phyloP scores from a whole-genome alignment of 2,329 filamentous ascomycete species.

The Cylindrodendrum hubeiense region DNA sequence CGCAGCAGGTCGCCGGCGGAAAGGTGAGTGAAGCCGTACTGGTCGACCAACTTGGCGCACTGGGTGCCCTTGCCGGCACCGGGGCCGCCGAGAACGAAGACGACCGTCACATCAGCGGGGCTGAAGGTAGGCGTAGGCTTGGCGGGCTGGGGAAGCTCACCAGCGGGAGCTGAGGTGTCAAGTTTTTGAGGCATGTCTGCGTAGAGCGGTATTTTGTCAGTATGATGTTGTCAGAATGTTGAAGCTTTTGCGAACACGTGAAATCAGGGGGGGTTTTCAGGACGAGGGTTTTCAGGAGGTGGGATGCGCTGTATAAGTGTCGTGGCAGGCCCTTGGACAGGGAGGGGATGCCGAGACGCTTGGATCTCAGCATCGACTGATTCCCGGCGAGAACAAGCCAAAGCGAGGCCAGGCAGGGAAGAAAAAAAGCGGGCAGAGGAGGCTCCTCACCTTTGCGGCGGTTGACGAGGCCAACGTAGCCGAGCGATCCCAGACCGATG shows the following conservation, averaged over 20 bases:
- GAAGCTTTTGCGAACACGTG: constrained; percentile 2
- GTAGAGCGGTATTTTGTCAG: constrained; percentile 10
- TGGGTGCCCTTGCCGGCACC: constrained; percentile 98
- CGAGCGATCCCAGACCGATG: constrained; percentile 60
- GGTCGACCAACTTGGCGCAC: constrained; percentile 86
- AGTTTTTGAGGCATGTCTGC: constrained; percentile 29
- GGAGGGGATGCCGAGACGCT: constrained; percentile 22
- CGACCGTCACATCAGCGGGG: constrained; percentile 82
- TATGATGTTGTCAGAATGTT: too few relatives aligned
- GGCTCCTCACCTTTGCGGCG: constrained; percentile 59
- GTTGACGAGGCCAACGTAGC: constrained; percentile 65
- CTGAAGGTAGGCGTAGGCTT: constrained; percentile 79
- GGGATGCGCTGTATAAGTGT: constrained; percentile 11
- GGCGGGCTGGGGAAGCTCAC: constrained; percentile 56
- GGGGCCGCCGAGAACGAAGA: constrained; percentile 96
- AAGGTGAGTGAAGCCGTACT: constrained; percentile 93
- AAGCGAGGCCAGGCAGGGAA: constrained; percentile 14
- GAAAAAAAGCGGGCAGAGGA: constrained; percentile 12
- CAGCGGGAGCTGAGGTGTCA: constrained; percentile 33
- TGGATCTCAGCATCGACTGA: constrained; percentile 25
- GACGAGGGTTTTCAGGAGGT: constrained; percentile 9
- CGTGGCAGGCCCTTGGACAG: constrained; percentile 11
- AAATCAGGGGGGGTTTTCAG: constrained; percentile 12
- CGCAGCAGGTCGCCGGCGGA: constrained; percentile 94
- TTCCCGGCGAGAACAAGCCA: constrained; percentile 17